Conservation (phyloP, 139 green algal genomes). For the Tetratostichococcus sp. region DNA sequence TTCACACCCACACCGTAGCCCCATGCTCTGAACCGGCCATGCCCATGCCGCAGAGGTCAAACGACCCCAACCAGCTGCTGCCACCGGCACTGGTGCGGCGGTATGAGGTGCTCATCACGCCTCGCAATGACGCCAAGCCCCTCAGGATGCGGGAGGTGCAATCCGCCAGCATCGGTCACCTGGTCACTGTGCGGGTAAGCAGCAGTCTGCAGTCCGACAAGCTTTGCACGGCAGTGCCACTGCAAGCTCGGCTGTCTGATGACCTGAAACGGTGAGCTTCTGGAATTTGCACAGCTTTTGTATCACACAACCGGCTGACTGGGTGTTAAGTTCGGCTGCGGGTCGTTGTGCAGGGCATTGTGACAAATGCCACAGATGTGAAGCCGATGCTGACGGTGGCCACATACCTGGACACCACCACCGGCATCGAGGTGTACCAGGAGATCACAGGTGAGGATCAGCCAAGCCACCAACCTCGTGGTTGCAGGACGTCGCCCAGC, state of each 20-base stretch:
- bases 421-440: slow-evolving; percentile 93
- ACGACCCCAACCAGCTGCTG: slow-evolving; percentile 39
- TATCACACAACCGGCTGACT: too few species aligned
- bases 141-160: slow-evolving; percentile 64
- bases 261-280: too few species aligned
- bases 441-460: slow-evolving; percentile 52
- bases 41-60: not conserved
- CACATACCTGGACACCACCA: slow-evolving; percentile 90
- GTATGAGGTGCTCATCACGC: slow-evolving; percentile 81
- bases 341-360: slow-evolving; percentile 80
- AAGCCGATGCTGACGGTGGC: slow-evolving; percentile 87
- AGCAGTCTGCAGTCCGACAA: too few species aligned
- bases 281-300: too few species aligned
- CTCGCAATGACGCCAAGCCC: slow-evolving; percentile 33
- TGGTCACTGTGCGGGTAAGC: slow-evolving; percentile 83
- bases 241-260: too few species aligned
- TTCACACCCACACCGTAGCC: too few species aligned
- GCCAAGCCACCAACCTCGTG: not conserved
- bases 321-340: too few species aligned
- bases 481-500: not conserved
- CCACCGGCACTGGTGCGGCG: slow-evolving; percentile 75
- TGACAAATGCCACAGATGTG: slow-evolving; percentile 90
- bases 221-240: not conserved
- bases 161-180: slow-evolving; percentile 74
- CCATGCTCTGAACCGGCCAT: too few species aligned